These are phyloP conservation scores for Puccinellia tenuiflora DNA, from an alignment of 176 grass and related monocot genomes.

Conservation along the genomic window DNA sequence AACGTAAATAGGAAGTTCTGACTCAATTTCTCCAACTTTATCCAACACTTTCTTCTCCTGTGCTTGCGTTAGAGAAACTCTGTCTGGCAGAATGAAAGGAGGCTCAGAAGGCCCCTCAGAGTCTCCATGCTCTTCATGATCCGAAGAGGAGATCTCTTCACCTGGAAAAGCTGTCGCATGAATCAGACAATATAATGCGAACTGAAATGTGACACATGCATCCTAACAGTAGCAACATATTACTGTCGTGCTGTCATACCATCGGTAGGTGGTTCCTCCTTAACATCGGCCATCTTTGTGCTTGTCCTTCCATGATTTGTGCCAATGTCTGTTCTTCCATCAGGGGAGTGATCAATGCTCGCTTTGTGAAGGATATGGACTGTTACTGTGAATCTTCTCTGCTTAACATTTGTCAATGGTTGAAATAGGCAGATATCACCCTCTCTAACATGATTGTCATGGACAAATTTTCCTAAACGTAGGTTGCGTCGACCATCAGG, in stretches of 20 bases:
- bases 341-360: not conserved
- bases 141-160: not conserved
- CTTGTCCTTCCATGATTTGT: not conserved
- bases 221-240: not conserved
- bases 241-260: slow-evolving; percentile 5
- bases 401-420: not conserved
- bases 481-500: not conserved
- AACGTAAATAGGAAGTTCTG: slow-evolving; percentile 21
- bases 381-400: slow-evolving; percentile 8
- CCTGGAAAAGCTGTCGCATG: not conserved
- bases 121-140: not conserved
- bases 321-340: not conserved
- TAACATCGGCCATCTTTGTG: not conserved
- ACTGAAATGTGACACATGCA: not conserved
- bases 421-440: slow-evolving; percentile 42
- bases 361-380: slow-evolving; percentile 23
- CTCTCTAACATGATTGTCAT: slow-evolving; percentile 31
- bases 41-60: slow-evolving; percentile 26
- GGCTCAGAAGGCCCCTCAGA: not conserved
- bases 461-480: slow-evolving; percentile 18
- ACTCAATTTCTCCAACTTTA: slow-evolving; percentile 8
- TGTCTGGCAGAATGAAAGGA: slow-evolving; percentile 3
- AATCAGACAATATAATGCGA: not conserved
- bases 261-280: not conserved
- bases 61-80: not conserved